Conservation (phyloP, 352 stramenopile genomes). For the Phytophthora nicotianae region DNA sequence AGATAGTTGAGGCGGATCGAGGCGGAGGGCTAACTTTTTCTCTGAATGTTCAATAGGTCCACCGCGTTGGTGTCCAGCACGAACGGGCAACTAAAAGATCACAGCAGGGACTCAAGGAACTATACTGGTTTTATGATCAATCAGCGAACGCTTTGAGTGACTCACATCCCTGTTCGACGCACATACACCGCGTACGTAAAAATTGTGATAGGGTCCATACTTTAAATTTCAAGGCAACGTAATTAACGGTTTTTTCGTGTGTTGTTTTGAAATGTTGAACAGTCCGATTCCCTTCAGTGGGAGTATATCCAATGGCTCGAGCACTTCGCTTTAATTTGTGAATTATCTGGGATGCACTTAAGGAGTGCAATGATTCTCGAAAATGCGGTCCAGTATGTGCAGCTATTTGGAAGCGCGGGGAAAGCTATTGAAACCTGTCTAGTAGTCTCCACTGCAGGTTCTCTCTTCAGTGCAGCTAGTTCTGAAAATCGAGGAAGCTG, state of each 20-base stretch:
- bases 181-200: conserved; percentile 38
- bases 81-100: conserved; percentile 50
- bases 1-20: not conserved
- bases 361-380: conserved; percentile 48
- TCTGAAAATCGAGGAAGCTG: conserved; percentile 16
- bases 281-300: conserved; percentile 56
- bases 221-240: conserved; percentile 6
- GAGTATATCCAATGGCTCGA: conserved; percentile 69
- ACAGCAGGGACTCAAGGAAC: conserved; percentile 26
- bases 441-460: conserved; percentile 29
- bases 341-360: conserved; percentile 31
- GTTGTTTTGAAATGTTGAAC: conserved; percentile 1
- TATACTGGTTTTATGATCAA: conserved; percentile 50
- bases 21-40: conserved; percentile 5
- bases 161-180: conserved; percentile 13
- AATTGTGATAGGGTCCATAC: not conserved
- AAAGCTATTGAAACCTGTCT: conserved; percentile 29
- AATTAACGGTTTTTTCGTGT: conserved; percentile 8
- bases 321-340: conserved; percentile 59
- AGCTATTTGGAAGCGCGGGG: conserved; percentile 17
- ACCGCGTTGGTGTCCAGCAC: conserved; percentile 68
- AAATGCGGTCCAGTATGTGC: conserved; percentile 39
- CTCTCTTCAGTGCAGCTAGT: conserved; percentile 28
- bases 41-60: conserved; percentile 32
- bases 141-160: conserved; percentile 32